Conservation (phyloP, 345 rosid species). For the Salix purpurea region DNA sequence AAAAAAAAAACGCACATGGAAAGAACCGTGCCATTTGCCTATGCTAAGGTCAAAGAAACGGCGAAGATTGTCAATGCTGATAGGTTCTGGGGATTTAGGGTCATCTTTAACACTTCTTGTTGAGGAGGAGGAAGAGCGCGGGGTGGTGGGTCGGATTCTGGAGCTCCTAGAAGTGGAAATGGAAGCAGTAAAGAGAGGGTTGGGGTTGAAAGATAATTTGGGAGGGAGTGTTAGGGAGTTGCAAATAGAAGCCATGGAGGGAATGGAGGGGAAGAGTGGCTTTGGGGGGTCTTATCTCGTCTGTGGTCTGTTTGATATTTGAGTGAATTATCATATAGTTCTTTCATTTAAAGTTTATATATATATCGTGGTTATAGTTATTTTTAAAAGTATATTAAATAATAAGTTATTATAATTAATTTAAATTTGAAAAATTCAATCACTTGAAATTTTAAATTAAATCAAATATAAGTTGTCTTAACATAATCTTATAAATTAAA, state of each 20-base stretch:
- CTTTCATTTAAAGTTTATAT: no score
- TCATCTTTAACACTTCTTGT: constrained; percentile 15
- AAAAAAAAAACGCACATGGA: constrained; percentile 42
- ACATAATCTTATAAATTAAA: no score
- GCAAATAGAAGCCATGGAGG: constrained; percentile 12
- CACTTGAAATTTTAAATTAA: no score
- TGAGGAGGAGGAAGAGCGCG: constrained; percentile 11
- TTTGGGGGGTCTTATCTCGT: not conserved
- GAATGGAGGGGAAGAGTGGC: constrained; percentile 15
- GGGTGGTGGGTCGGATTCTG: constrained; percentile 26
- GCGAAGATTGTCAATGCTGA: constrained; percentile 68
- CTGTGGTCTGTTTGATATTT: no score
- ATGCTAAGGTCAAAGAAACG: constrained; percentile 58
- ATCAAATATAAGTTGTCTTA: no score
- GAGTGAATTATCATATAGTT: no score
- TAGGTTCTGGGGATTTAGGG: constrained; percentile 35
- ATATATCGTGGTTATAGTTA: no score
- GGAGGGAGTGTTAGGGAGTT: constrained; percentile 15
- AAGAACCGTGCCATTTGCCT: constrained; percentile 85
- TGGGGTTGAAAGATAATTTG: constrained; percentile 1
- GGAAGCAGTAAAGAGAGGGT: constrained; percentile 7
- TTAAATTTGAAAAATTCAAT: no score
- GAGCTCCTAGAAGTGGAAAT: constrained; percentile 26
- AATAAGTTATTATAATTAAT: no score
- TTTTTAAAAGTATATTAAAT: no score